These are phyloP conservation scores for Pisolithus orientalis DNA, from an alignment of 768 basidiomycete species.

Conservation along the genomic window DNA sequence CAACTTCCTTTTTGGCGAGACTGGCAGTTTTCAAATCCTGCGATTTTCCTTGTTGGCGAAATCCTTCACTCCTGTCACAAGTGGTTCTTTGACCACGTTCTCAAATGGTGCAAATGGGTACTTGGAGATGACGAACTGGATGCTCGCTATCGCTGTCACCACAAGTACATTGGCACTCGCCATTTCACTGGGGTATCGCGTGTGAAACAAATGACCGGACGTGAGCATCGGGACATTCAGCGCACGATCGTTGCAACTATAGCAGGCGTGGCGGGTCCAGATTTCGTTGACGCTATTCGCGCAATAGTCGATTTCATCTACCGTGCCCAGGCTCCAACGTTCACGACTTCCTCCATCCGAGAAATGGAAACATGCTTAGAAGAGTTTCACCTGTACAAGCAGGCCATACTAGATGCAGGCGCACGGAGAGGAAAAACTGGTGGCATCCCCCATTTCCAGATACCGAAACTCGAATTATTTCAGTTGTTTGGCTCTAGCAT, in stretches of 20 bases:
- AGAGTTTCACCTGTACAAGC: conserved; percentile 11
- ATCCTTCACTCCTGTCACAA: conserved; percentile 8
- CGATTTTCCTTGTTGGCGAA: conserved; percentile 18
- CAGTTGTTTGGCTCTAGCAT: conserved; percentile 10
- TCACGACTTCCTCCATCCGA: conserved; percentile 6
- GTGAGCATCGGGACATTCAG: conserved; percentile 34
- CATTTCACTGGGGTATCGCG: conserved; percentile 33
- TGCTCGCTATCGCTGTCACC: neutral
- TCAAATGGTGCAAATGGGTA: conserved; percentile 10
- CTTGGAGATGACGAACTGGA: neutral
- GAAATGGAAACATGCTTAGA: conserved; percentile 2
- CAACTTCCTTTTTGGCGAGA: conserved; percentile 21
- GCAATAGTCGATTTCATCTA: conserved; percentile 23
- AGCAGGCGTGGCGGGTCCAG: neutral
- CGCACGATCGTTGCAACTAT: conserved; percentile 23
- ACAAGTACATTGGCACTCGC: conserved; percentile 18
- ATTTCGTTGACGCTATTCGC: conserved; percentile 3
- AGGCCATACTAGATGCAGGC: conserved; percentile 7
- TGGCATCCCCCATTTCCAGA: conserved; percentile 15
- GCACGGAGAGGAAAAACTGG: neutral
- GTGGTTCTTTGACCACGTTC: conserved; percentile 8
- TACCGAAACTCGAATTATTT: conserved; percentile 14
- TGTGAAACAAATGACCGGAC: conserved; percentile 38
- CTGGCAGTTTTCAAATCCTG: conserved; percentile 14
- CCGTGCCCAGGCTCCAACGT: conserved; percentile 11